Evolutionary conservation across 1,139 yeast genomes (phyloP).

Genomic region (Oligophagozyma castellii): DNA sequence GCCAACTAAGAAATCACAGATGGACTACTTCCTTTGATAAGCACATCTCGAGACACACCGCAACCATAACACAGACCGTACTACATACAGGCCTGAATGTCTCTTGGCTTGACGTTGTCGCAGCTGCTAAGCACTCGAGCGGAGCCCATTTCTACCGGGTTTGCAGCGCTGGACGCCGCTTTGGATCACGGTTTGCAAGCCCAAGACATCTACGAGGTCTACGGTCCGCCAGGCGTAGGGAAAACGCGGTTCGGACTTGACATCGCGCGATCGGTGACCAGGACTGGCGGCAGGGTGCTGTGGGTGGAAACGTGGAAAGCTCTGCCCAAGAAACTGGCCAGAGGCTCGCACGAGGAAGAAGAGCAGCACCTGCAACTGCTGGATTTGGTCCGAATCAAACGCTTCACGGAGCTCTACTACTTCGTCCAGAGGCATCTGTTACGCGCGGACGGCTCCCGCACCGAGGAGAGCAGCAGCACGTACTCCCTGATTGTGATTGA

Average conservation of each 20-base stretch:
- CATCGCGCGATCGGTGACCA: slow-evolving; percentile 5
- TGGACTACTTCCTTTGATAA: slow-evolving; percentile 25
- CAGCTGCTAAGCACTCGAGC: slow-evolving; percentile 18
- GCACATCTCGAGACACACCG: not conserved
- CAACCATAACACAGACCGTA: not conserved
- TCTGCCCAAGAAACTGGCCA: slow-evolving; percentile 6
- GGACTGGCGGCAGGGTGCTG: slow-evolving; percentile 7
- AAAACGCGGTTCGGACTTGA: slow-evolving; percentile 17
- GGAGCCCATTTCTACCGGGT: slow-evolving; percentile 15
- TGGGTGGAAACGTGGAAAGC: slow-evolving; percentile 20
- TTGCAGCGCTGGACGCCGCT: slow-evolving; percentile 12
- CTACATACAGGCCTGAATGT: slow-evolving; percentile 9
- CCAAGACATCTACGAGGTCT: slow-evolving; percentile 21
- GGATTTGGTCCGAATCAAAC: slow-evolving; percentile 9
- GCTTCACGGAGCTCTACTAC: slow-evolving; percentile 16
- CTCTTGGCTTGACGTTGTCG: slow-evolving; percentile 22
- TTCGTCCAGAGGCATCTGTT: slow-evolving; percentile 13
- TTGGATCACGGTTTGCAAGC: slow-evolving; percentile 19
- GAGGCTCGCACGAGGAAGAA: not conserved
- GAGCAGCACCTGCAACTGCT: slow-evolving; percentile 1
- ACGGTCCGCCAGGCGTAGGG: slow-evolving; percentile 24
- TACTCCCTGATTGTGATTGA: slow-evolving; percentile 19
- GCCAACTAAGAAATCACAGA: slow-evolving; percentile 24
- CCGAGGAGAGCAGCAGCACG: not conserved
- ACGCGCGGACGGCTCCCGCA: not conserved